Evolutionary conservation across 2,329 filamentous ascomycete genomes (phyloP), one percentile per base, ranked within the genome.

Genomic region (Fusarium drepaniforme): DNA sequence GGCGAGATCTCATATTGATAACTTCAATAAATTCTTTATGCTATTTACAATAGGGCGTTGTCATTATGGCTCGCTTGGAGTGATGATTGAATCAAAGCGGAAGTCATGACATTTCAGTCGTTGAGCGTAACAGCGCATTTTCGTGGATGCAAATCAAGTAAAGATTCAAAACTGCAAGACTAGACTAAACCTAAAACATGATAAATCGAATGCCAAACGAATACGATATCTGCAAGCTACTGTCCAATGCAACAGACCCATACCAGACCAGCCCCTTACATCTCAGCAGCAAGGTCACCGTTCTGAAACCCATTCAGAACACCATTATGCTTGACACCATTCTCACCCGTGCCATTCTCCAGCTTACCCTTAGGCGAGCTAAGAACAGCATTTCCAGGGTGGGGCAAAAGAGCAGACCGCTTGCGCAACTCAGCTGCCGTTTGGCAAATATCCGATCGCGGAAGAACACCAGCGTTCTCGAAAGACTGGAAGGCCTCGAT

Each of bases 401-500:
- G 68, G 46, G 65, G 65, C 16, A 49, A 46, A 58, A 40, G 67
- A 13, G 16, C 49, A 37, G 21, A 23, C 28, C n/a, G 38, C 18
- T 37, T 44, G 46, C 2, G 35, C 16, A 28, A 38, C 12, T 13
- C 65, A 35, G 11, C 15, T 13, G 15, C 42, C 4, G 15, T 57
- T 35, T 21, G 66, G 15, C 58, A 51, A 5, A 49, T 9, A 30
- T 63, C 57, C 4, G 69, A 60, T 23, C 46, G 59, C 3, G 73
- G 73, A 25, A 75, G 37, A 13, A 75, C 61, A 21, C 73, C 73
- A 4, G 68, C 73, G 6, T 75, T 75, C 69, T 75, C 73, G 33
- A 75, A 75, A 11, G 73, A 57, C 5, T 59, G 71, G 51, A 75
- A 75, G 0, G 71, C 72, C 53, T 74, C 72, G 8, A 75, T 58